Evolutionary conservation across 2,329 filamentous ascomycete genomes (phyloP).

Genomic region (Cytospora piceae): DNA sequence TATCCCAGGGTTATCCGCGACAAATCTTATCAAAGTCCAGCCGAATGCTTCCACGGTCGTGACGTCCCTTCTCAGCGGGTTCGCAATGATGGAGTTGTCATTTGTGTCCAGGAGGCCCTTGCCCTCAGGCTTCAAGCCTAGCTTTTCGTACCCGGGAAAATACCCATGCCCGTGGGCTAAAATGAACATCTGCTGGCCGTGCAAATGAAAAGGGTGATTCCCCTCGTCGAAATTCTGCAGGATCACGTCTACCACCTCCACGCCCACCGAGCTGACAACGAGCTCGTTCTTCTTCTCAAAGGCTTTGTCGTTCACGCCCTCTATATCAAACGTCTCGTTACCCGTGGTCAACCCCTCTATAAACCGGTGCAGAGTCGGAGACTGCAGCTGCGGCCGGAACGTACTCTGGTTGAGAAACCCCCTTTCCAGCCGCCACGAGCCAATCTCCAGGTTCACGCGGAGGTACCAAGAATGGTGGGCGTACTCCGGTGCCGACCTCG

Average conservation of each 20-base stretch:
- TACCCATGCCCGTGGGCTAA: slow-evolving; percentile 65
- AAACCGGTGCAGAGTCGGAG: slow-evolving; percentile 55
- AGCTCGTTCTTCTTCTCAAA: slow-evolving; percentile 50
- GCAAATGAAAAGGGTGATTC: slow-evolving; percentile 70
- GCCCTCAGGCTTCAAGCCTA: slow-evolving; percentile 41
- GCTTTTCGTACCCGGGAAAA: slow-evolving; percentile 47
- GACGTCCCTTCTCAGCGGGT: slow-evolving; percentile 53
- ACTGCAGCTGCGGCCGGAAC: slow-evolving; percentile 51
- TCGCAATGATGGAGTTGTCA: slow-evolving; percentile 41
- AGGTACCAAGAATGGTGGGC: slow-evolving; percentile 58
- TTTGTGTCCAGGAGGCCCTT: slow-evolving; percentile 41
- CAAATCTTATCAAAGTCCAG: slow-evolving; percentile 52
- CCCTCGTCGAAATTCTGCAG: slow-evolving; percentile 65
- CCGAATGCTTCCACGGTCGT: slow-evolving; percentile 51
- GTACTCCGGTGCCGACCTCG: slow-evolving; percentile 46
- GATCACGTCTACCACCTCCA: slow-evolving; percentile 59
- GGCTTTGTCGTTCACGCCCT: slow-evolving; percentile 56
- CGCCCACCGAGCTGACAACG: slow-evolving; percentile 56
- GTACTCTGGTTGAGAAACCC: slow-evolving; percentile 62
- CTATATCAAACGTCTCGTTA: slow-evolving; percentile 53
- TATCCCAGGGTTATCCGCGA: slow-evolving; percentile 54
- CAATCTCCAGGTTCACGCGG: slow-evolving; percentile 62
- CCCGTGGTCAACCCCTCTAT: slow-evolving; percentile 47
- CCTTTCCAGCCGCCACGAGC: slow-evolving; percentile 59
- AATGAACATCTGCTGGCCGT: slow-evolving; percentile 64